phyloP scores from a whole-genome alignment of 2,329 filamentous ascomycete species.

The Fusarium xylarioides region DNA sequence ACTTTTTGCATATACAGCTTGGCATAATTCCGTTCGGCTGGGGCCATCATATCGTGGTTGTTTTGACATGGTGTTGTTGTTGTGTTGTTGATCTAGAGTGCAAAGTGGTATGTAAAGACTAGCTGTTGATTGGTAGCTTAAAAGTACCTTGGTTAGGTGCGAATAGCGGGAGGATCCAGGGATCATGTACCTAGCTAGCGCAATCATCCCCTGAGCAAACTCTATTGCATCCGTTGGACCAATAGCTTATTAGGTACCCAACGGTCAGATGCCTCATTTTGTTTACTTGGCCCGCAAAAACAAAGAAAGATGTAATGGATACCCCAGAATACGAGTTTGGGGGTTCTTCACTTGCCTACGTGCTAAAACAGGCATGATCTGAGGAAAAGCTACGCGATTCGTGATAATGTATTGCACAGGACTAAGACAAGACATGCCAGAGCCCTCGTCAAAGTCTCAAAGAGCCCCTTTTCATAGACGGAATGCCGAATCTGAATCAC shows the following conservation, averaged over 20 bases:
- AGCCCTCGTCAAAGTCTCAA: not conserved
- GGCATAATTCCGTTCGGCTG: not conserved
- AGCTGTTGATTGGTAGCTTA: constrained; percentile 9
- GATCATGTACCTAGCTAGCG: constrained; percentile 27
- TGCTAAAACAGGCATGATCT: not conserved
- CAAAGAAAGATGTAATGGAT: not conserved
- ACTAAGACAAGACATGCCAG: not conserved
- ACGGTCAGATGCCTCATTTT: not conserved
- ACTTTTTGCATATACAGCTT: not conserved
- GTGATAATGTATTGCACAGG: not conserved
- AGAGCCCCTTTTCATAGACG: not conserved
- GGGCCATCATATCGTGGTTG: not conserved
- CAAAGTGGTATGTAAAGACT: constrained; percentile 17
- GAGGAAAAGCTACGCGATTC: not conserved
- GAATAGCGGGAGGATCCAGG: not conserved
- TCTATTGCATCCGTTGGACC: not conserved
- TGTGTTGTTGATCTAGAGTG: not conserved
- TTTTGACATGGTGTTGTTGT: not conserved
- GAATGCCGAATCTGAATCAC: constrained; percentile 26
- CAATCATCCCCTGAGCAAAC: constrained; percentile 13
- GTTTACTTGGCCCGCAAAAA: not conserved
- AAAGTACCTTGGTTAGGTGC: not conserved
- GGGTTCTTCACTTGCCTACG: not conserved
- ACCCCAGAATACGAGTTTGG: not conserved
- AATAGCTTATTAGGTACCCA: not conserved